Conservation (phyloP, 805 yeast species). For the Candida mattraensis region DNA sequence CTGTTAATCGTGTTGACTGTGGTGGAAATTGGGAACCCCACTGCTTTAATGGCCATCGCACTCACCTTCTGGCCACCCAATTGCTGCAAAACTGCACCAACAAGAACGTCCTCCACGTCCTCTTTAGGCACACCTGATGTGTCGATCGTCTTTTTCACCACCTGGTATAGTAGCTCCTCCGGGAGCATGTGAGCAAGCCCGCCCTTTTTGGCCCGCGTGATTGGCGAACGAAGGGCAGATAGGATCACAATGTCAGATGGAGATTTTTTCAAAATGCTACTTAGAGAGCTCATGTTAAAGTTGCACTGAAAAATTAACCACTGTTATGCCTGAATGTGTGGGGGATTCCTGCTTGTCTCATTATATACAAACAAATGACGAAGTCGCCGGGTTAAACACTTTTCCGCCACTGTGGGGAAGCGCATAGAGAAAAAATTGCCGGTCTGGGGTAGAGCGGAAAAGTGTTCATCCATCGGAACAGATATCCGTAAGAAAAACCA, state of each 20-base stretch:
- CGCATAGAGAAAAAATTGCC: too few relatives aligned
- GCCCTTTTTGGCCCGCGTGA: constrained; percentile 38
- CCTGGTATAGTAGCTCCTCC: constrained; percentile 35
- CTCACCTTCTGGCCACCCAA: constrained; percentile 40
- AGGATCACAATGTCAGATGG: constrained; percentile 37
- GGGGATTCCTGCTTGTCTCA: too few relatives aligned
- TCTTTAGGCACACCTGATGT: constrained; percentile 25
- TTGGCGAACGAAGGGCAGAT: constrained; percentile 38
- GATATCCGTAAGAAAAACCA: too few relatives aligned
- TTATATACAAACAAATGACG: too few relatives aligned
- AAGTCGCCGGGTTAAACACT: too few relatives aligned
- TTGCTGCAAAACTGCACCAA: constrained; percentile 39
- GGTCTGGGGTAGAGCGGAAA: too few relatives aligned
- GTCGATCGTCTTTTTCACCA: constrained; percentile 32
- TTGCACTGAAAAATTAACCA: too few relatives aligned
- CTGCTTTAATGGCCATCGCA: constrained; percentile 36
- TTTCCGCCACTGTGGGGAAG: too few relatives aligned
- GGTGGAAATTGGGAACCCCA: constrained; percentile 36
- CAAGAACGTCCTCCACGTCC: constrained; percentile 36
- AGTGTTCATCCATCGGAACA: too few relatives aligned
- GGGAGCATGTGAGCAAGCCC: constrained; percentile 38
- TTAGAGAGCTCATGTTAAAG: too few relatives aligned
- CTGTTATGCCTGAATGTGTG: too few relatives aligned
- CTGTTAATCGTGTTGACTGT: constrained; percentile 38
- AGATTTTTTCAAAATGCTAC: too few relatives aligned